phyloP scores from a whole-genome alignment of 1,139 yeast species.

The Debaryomyces udenii region DNA sequence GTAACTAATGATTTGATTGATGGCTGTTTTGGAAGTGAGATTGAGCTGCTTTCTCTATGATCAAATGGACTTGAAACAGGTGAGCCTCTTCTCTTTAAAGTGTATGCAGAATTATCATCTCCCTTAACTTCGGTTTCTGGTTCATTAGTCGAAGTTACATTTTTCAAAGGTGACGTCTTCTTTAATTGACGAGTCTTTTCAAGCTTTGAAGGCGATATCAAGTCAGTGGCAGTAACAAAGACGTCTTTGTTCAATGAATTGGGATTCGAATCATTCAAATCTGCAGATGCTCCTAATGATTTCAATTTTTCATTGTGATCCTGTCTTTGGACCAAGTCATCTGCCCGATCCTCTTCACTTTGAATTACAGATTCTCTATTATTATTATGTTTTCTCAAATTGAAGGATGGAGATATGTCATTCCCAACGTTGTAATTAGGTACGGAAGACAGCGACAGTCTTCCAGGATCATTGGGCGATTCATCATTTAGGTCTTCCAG shows the following conservation, averaged over 20 bases:
- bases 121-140: conserved; percentile 8
- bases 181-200: neutral
- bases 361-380: conserved; percentile 23
- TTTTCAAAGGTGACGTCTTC: neutral
- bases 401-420: conserved; percentile 22
- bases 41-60: conserved; percentile 2
- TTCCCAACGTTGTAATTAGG: conserved; percentile 4
- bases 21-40: conserved; percentile 17
- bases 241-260: conserved; percentile 34
- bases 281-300: conserved; percentile 25
- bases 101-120: conserved; percentile 14
- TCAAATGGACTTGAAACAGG: conserved; percentile 17
- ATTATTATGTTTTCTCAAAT: conserved; percentile 15
- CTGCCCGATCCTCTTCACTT: conserved; percentile 16
- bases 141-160: neutral
- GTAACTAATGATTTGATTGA: conserved; percentile 37
- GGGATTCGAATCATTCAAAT: conserved; percentile 15
- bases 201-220: conserved; percentile 16
- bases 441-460: neutral
- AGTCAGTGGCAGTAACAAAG: conserved; percentile 45
- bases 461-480: conserved; percentile 1
- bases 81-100: conserved; percentile 23
- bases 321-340: conserved; percentile 14
- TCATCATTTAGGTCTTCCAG: conserved; percentile 4
- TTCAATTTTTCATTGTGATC: conserved; percentile 21